phyloP scores from a whole-genome alignment of 2,329 filamentous ascomycete genomes.

The Verruconis gallopava region DNA sequence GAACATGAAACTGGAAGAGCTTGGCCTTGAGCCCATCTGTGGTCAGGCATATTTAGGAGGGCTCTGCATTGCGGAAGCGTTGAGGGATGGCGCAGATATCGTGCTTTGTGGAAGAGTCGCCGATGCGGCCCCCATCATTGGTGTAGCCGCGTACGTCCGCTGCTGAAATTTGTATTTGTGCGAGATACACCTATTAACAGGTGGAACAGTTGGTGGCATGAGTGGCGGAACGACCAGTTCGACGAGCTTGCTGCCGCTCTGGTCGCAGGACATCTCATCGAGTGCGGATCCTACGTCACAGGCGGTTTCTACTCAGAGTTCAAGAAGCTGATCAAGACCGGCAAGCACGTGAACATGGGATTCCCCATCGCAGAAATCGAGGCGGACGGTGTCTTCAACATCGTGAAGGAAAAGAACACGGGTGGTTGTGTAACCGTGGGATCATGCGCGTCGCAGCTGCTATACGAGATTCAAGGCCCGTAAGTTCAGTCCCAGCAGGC shows the following conservation, averaged over 20 bases:
- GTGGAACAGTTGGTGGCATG: conserved; percentile 29
- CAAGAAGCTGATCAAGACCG: conserved; percentile 17
- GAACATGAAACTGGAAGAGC: conserved; percentile 10
- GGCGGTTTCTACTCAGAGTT: conserved; percentile 31
- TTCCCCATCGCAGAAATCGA: conserved; percentile 35
- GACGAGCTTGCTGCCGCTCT: conserved; percentile 27
- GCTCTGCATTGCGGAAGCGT: conserved; percentile 26
- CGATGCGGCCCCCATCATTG: conserved; percentile 23
- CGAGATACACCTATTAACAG: background rate
- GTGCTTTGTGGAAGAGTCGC: conserved; percentile 32
- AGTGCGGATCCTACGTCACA: conserved; percentile 28
- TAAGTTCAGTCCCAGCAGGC: background rate
- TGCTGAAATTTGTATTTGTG: too few relatives aligned
- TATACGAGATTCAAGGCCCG: conserved; percentile 28
- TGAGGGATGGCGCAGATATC: conserved; percentile 31
- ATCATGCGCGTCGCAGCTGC: conserved; percentile 16
- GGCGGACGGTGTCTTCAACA: conserved; percentile 26
- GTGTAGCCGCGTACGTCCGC: conserved; percentile 23
- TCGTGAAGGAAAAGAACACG: conserved; percentile 30
- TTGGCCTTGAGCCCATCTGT: conserved; percentile 12
- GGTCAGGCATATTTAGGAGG: conserved; percentile 22
- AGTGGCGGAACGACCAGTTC: conserved; percentile 28
- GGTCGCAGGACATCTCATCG: conserved; percentile 19
- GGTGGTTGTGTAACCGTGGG: conserved; percentile 20
- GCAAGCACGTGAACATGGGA: conserved; percentile 24